A percentile compares a stretch with the other conserved stretches of the same genome.
Conservation (phyloP, 208 protist genomes). For the Entamoeba moshkovskii region DNA sequence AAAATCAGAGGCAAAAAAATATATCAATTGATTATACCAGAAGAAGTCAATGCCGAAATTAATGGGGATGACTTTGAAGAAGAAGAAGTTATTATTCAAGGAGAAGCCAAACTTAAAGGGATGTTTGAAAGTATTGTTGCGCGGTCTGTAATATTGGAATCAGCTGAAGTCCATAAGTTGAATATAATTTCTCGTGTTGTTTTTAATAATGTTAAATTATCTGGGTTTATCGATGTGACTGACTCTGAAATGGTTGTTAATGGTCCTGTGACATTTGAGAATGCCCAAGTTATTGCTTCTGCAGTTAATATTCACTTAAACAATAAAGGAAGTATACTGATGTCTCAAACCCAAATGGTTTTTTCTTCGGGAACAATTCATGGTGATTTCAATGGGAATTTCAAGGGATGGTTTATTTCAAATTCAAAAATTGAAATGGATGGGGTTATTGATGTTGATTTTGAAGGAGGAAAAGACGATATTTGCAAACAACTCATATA, state of each 20-base stretch:
- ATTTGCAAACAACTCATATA: background rate
- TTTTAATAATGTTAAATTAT: background rate
- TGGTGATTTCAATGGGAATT: background rate
- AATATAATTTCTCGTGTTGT: background rate
- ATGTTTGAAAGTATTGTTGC: background rate
- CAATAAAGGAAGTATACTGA: background rate
- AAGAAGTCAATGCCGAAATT: background rate
- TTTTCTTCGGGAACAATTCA: background rate
- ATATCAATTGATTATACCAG: background rate
- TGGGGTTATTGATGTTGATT: background rate
- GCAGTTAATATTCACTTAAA: background rate
- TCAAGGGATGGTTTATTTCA: background rate
- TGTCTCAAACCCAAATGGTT: background rate
- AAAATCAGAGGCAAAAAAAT: background rate
- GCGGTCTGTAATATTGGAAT: background rate
- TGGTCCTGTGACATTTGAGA: background rate
- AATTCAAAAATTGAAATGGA: background rate
- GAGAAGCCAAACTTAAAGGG: background rate
- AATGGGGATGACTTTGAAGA: background rate
- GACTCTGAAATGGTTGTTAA: background rate
- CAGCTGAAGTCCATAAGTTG: background rate
- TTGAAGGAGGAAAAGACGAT: background rate
- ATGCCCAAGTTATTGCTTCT: background rate
- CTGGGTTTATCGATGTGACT: background rate
- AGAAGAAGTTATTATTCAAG: background rate